Percentiles rank a stretch among this genome's conserved stretches.
Conservation (phyloP, 805 yeast species). For the Candida qinlingensis region DNA sequence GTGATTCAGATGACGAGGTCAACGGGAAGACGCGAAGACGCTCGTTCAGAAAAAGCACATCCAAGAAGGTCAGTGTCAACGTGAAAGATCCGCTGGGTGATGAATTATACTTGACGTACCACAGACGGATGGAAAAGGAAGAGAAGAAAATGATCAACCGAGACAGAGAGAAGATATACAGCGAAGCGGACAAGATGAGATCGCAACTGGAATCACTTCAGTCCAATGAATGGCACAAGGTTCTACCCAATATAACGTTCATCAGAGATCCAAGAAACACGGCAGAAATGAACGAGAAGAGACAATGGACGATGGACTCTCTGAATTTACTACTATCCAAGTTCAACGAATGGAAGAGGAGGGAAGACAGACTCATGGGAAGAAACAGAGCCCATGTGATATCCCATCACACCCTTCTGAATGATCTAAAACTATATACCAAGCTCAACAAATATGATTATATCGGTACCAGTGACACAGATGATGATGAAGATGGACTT, state of each 20-base stretch:
- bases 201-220: slow-evolving; percentile 37
- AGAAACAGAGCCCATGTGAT: slow-evolving; percentile 4
- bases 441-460: slow-evolving; percentile 17
- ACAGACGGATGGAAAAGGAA: slow-evolving; percentile 56
- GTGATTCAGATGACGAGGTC: neutral
- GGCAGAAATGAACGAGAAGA: slow-evolving; percentile 46
- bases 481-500: slow-evolving; percentile 21
- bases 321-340: slow-evolving; percentile 18
- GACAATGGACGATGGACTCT: slow-evolving; percentile 48
- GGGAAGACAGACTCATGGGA: slow-evolving; percentile 22
- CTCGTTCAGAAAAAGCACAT: slow-evolving; percentile 13
- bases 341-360: slow-evolving; percentile 17
- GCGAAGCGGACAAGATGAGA: slow-evolving; percentile 47
- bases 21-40: slow-evolving; percentile 4
- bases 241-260: slow-evolving; percentile 42
- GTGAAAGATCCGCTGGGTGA: slow-evolving; percentile 42
- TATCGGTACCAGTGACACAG: slow-evolving; percentile 25
- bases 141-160: slow-evolving; percentile 50
- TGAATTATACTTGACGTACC: slow-evolving; percentile 37
- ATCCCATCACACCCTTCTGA: neutral
- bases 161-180: slow-evolving; percentile 47
- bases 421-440: slow-evolving; percentile 17
- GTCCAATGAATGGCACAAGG: slow-evolving; percentile 41
- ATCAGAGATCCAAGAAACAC: slow-evolving; percentile 41
- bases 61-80: slow-evolving; percentile 4